Base-by-base conservation (phyloP, 441 rosid genomes). In the Eugenia klotzschiana region DNA sequence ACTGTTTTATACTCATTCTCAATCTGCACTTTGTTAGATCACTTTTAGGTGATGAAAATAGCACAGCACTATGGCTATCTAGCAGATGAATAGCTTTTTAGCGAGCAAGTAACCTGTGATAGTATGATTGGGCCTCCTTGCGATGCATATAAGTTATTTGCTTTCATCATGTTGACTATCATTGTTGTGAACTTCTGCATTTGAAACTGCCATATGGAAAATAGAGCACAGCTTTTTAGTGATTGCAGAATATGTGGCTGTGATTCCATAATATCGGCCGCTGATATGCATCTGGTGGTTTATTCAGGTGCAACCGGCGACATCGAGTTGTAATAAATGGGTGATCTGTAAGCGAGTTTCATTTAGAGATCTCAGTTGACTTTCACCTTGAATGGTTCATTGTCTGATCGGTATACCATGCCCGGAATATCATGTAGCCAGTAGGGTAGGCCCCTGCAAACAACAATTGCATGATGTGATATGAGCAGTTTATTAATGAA, bases 121-220 rank as follows among this genome's bases (percentile, higher is more conserved):
- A 95, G 83, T 81, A 95, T 93, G 73, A 93, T 93, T 9, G 99
- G 98, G 11, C 99, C 98, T 85, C 98, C 98, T 86, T 94, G 98
- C 7, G 98, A 94, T 87, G 95, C 98, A 86, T 84, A 94, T 56
- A 94, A 85, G 82, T 87, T 87, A 50, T 94, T 91, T 1, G 92
- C 86, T 84, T 92, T 92, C 97, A 95, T 91, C 94, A 93, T 64
- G 82, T 87, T 86, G 33, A 94, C 98, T 77, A 94, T 89, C 83
- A 85, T 90, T 56, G 90, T 83, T 26, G 92, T 90, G 85, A 91
- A 95, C 56, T 87, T 91, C 88, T 89, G 85, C 98, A 94, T 92
- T 82, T 93, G 87, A 55, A 58, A 82, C 98, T 94, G 91, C 87
- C 77, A 81, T 84, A 18, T 33, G 77, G 77, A 29, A 51, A 79